phyloP scores from a whole-genome alignment of 2,329 filamentous ascomycete species.

The Pseudogymnoascus sp. region DNA sequence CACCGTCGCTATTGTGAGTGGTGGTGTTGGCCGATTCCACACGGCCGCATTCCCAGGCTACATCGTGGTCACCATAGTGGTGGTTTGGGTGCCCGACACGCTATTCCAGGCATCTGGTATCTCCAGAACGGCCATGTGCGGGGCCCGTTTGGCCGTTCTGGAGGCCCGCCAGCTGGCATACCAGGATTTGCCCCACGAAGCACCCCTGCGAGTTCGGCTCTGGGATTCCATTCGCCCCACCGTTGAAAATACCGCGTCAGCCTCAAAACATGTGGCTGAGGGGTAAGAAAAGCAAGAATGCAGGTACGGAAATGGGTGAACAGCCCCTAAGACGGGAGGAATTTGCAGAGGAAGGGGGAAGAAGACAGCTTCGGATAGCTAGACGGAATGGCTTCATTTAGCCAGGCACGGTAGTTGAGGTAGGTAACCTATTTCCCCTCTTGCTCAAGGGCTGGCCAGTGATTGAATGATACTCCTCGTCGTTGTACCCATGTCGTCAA shows the following conservation, averaged over 20 bases:
- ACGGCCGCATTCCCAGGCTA: constrained; percentile 2
- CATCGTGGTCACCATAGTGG: background rate
- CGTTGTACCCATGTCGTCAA: constrained; percentile 4
- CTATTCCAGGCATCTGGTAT: background rate
- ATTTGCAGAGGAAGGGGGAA: background rate
- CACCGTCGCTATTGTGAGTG: background rate
- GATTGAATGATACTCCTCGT: background rate
- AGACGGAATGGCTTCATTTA: background rate
- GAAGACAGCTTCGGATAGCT: background rate
- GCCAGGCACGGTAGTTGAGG: background rate
- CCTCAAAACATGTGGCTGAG: constrained; percentile 7
- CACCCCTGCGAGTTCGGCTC: background rate
- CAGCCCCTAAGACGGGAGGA: background rate
- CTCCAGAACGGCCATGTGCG: background rate
- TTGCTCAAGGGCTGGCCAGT: background rate
- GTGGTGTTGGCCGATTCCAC: background rate
- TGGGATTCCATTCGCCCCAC: constrained; percentile 6
- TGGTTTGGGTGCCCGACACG: background rate
- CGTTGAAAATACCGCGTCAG: background rate
- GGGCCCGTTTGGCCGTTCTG: background rate
- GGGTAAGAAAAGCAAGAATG: background rate
- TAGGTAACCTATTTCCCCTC: background rate
- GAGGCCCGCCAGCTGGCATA: background rate
- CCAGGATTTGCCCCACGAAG: background rate
- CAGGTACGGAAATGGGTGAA: background rate